These are phyloP conservation scores for Cadophora sp. DNA, from an alignment of 2,329 filamentous ascomycete genomes.

Conservation along the genomic window DNA sequence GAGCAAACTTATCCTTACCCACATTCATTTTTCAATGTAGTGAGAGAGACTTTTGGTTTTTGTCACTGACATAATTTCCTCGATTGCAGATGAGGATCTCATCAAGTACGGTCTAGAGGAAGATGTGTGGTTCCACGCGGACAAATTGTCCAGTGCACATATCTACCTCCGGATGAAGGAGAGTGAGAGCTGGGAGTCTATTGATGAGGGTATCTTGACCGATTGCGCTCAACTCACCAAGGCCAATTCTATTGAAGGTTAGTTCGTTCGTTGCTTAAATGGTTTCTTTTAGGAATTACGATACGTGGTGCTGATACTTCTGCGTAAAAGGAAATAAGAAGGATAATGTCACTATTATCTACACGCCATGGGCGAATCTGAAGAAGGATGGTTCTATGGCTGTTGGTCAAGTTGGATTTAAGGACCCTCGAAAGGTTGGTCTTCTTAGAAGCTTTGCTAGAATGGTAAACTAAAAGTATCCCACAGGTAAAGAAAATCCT, in stretches of 20 bases:
- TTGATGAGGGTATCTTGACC: conserved; percentile 75
- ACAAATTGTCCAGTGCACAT: conserved; percentile 96
- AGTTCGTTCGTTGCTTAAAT: conserved; percentile 46
- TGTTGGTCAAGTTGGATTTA: conserved; percentile 92
- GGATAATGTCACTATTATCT: conserved; percentile 95
- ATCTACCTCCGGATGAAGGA: conserved; percentile 89
- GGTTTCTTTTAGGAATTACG: neutral
- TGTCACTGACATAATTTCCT: conserved; percentile 12
- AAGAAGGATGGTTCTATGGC: conserved; percentile 97
- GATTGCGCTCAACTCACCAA: conserved; percentile 98
- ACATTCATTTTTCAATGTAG: neutral
- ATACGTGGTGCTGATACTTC: conserved; percentile 29
- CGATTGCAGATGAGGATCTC: conserved; percentile 82
- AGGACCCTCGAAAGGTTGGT: conserved; percentile 75
- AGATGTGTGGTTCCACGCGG: conserved; percentile 98
- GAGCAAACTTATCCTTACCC: conserved; percentile 35
- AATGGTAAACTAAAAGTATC: neutral
- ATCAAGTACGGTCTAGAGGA: conserved; percentile 95
- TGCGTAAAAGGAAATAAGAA: conserved; percentile 88
- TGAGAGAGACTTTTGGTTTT: neutral
- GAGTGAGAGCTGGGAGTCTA: conserved; percentile 82
- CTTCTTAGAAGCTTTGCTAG: neutral
- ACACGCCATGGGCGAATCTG: conserved; percentile 97
- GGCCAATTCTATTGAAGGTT: conserved; percentile 97
- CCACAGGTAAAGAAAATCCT: conserved; percentile 78